Conservation (phyloP, 176 grass and related monocot genomes). For the Carex littledalei region DNA sequence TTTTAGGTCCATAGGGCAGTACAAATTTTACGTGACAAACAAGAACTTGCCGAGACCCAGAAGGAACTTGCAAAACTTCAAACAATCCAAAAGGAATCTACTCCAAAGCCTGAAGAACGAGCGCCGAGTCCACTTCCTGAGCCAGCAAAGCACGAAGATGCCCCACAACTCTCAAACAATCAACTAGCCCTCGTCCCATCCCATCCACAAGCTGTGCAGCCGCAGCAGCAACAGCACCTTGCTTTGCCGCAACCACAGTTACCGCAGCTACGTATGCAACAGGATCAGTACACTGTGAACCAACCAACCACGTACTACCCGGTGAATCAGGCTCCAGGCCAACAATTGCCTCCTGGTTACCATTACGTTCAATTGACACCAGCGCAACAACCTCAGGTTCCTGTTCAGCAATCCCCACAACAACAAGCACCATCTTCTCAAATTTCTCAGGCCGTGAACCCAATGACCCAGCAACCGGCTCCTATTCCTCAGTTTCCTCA, state of each 20-base stretch:
- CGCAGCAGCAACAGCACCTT: conserved; percentile 37
- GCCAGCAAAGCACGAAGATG: conserved; percentile 40
- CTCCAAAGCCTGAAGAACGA: conserved; percentile 50
- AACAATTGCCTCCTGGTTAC: conserved; percentile 19
- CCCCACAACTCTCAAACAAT: conserved; percentile 40
- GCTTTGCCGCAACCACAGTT: conserved; percentile 40
- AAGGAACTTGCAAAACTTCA: conserved; percentile 80
- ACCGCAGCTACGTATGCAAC: conserved; percentile 39
- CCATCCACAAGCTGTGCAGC: conserved; percentile 43
- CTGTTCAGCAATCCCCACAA: conserved; percentile 46
- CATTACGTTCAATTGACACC: conserved; percentile 32
- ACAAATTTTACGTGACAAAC: conserved; percentile 74
- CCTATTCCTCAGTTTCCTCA: background rate
- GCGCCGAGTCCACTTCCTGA: conserved; percentile 37
- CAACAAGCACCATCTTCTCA: conserved; percentile 50
- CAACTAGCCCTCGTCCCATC: conserved; percentile 63
- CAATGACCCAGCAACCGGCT: background rate
- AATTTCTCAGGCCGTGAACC: background rate
- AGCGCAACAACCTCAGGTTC: conserved; percentile 42
- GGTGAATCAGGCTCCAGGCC: background rate
- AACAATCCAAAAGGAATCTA: conserved; percentile 46
- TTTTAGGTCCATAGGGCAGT: conserved; percentile 75
- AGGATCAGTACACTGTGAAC: conserved; percentile 24
- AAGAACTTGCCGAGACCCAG: conserved; percentile 68
- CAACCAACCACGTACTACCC: conserved; percentile 3